phyloP scores from a whole-genome alignment of 1,284 basidiomycete species.

The Laetiporus sulphureus region DNA sequence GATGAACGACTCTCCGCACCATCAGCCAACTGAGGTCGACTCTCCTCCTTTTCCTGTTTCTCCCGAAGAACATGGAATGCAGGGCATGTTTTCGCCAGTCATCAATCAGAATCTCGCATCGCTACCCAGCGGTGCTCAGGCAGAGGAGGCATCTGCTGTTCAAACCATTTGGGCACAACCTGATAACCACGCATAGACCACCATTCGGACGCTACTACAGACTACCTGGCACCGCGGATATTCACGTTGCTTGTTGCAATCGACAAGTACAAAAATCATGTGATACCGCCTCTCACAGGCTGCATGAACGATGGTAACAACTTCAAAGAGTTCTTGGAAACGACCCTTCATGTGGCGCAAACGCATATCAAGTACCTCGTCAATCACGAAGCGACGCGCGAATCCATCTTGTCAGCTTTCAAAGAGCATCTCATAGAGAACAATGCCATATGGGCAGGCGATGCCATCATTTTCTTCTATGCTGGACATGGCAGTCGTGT shows the following conservation, averaged over 20 bases:
- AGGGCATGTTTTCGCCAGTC: too few relatives aligned
- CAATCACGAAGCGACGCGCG: conserved; percentile 1
- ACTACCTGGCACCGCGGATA: too few relatives aligned
- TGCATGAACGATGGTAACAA: conserved; percentile 1
- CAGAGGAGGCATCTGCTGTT: too few relatives aligned
- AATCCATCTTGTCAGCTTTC: neutral
- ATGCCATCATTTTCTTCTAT: conserved; percentile 7
- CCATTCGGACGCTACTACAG: too few relatives aligned
- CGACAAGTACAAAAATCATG: neutral
- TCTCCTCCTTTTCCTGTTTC: too few relatives aligned
- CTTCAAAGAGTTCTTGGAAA: neutral
- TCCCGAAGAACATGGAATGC: too few relatives aligned
- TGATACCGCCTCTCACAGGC: neutral
- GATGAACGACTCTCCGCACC: too few relatives aligned
- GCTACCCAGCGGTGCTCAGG: too few relatives aligned
- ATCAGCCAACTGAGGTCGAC: too few relatives aligned
- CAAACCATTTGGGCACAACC: too few relatives aligned
- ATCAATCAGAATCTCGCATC: too few relatives aligned
- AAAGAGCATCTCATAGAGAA: conserved; percentile 1
- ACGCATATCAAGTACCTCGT: neutral
- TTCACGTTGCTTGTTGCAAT: conserved; percentile 1
- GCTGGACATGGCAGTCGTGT: conserved; percentile 6
- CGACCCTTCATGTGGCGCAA: neutral
- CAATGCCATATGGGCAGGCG: neutral
- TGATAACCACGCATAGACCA: too few relatives aligned